Evolutionary conservation across 2,329 filamentous ascomycete species (phyloP).

Genomic region (Paecilomyces sp.): DNA sequence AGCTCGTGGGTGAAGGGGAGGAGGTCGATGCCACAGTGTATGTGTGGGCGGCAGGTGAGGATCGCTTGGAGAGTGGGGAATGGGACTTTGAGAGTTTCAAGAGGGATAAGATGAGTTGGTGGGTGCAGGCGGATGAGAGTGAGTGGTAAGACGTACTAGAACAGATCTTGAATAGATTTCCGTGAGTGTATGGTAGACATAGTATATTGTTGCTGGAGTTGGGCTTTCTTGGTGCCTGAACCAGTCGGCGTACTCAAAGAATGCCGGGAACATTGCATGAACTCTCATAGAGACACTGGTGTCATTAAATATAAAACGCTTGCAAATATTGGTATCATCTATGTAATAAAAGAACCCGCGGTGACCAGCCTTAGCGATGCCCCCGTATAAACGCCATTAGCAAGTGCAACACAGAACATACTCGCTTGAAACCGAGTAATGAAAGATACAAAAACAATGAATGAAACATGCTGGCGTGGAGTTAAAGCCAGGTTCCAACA

Average conservation of each 20-base stretch:
- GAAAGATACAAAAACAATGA: not conserved
- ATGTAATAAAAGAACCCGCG: not conserved
- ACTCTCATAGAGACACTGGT: not conserved
- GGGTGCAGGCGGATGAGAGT: slow-evolving; percentile 44
- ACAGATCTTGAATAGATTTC: no score
- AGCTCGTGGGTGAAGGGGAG: slow-evolving; percentile 40
- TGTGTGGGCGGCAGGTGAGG: slow-evolving; percentile 48
- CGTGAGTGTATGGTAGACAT: not conserved
- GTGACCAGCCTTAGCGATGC: not conserved
- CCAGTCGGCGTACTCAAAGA: not conserved
- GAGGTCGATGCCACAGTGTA: slow-evolving; percentile 55
- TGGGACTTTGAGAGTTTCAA: slow-evolving; percentile 88
- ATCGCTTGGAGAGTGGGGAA: slow-evolving; percentile 60
- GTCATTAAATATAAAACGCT: not conserved
- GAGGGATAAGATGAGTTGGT: slow-evolving; percentile 60
- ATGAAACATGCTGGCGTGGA: not conserved
- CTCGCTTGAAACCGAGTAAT: not conserved
- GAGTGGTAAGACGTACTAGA: slow-evolving; percentile 23
- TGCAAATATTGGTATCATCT: not conserved
- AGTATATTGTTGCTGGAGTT: not conserved
- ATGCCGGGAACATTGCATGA: not conserved
- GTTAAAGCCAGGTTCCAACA: not conserved
- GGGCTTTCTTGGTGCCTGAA: not conserved
- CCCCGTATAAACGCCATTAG: not conserved
- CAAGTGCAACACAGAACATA: not conserved